Conservation (phyloP, 352 stramenopile genomes). For the Phytophthora sp. region DNA sequence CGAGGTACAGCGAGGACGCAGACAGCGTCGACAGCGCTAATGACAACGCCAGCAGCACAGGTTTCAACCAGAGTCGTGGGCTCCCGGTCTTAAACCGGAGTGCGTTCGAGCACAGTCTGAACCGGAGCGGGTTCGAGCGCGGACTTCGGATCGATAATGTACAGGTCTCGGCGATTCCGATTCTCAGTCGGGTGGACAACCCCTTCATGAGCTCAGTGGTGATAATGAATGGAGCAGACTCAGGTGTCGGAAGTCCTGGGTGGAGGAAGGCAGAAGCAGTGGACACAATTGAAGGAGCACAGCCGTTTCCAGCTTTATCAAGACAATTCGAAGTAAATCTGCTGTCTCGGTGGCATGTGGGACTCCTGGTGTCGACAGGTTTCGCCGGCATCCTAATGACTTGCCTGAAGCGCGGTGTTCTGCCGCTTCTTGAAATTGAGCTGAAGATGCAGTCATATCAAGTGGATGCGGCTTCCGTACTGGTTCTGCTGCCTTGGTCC, state of each 20-base stretch:
- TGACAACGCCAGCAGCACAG: conserved; percentile 23
- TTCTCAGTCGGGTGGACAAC: conserved; percentile 30
- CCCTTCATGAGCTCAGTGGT: conserved; percentile 38
- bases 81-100: conserved; percentile 20
- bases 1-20: conserved; percentile 25
- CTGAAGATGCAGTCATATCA: conserved; percentile 47
- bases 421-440: conserved; percentile 44
- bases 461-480: conserved; percentile 38
- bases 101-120: conserved; percentile 18
- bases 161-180: conserved; percentile 29
- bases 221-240: conserved; percentile 38
- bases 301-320: conserved; percentile 32
- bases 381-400: conserved; percentile 49
- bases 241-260: conserved; percentile 11
- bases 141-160: conserved; percentile 30
- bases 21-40: conserved; percentile 13
- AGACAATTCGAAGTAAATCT: conserved; percentile 34
- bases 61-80: conserved; percentile 25
- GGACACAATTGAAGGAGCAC: background rate
- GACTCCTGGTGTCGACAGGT: conserved; percentile 42
- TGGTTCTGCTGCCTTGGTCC: conserved; percentile 50
- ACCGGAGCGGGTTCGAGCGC: conserved; percentile 15
- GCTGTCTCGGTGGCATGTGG: conserved; percentile 31
- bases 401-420: conserved; percentile 47
- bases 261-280: conserved; percentile 19